Evolutionary conservation across 2,329 filamentous ascomycete genomes (phyloP), one percentile per base, ranked within the genome.

Genomic region (Ceratocystis ficicola): DNA sequence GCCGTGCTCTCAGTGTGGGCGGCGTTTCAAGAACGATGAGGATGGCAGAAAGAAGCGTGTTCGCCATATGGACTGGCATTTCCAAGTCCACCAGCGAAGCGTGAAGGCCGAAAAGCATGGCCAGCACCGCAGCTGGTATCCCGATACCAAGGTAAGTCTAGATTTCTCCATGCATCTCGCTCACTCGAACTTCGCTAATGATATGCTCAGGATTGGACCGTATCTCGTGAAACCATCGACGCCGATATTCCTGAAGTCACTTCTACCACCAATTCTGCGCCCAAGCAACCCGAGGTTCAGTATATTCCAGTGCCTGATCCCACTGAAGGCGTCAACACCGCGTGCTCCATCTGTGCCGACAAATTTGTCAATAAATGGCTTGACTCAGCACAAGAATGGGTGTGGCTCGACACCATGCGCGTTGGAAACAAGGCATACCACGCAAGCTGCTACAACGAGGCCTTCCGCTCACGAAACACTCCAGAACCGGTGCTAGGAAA

Each of bases 11-110:
- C 93, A 93, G 67, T 99, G 94, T 73, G 94, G 93, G 28, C 84
- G 92, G 68, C 86, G 94, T 1, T 99, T 99, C 74, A 82, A 82
- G 65, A 83, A 83, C 3, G 89, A 89, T 62, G 84, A 86, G 12
- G 85, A 89, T 69, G 93, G 93, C 12, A 88, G 85, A 71, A 86
- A 87, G 73, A 89, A 88, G 78, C 97, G 97, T 77, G 89, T 87
- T 28, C 85, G 87, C 2, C 94, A 99, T 73, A 86, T 99, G 80
- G 94, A 99, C 76, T 99, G 94, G 94, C 94, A 99, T 75, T 99
- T 99, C 77, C 86, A 88, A 66, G 92, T 93, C 28, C 93, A 96
- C 72, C 88, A 92, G 72, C 87, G 91, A 59, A 90, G 95, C 76
- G 86, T 86, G 2, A 93, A 97, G 70, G 87, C 89, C 15, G 86